phyloP scores from a whole-genome alignment of 2,329 filamentous ascomycete genomes.

The Curvularia verruculosa region DNA sequence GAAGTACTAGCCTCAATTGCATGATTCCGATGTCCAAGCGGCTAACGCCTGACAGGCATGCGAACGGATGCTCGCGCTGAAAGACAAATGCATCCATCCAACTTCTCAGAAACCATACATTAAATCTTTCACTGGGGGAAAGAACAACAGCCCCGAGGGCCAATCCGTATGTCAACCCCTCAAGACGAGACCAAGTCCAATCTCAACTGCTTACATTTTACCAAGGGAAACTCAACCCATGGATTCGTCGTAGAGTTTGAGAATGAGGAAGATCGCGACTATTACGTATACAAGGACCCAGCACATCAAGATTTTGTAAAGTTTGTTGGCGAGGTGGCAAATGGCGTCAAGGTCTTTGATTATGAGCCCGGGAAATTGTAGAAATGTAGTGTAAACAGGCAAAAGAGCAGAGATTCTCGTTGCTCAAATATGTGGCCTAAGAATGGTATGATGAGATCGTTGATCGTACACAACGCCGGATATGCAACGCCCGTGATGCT shows the following conservation, averaged over 20 bases:
- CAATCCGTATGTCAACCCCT: constrained; percentile 49
- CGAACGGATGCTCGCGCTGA: constrained; percentile 62
- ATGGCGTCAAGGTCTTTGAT: constrained; percentile 65
- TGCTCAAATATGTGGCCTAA: neutral
- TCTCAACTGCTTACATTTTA: neutral
- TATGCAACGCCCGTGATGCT: constrained; percentile 36
- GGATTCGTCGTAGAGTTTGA: constrained; percentile 73
- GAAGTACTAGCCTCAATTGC: constrained; percentile 53
- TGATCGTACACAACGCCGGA: constrained; percentile 8
- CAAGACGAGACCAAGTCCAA: neutral
- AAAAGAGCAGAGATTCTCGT: neutral
- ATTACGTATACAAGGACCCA: constrained; percentile 71
- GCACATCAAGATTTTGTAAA: constrained; percentile 66
- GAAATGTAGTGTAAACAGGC: constrained; percentile 4
- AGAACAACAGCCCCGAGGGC: constrained; percentile 67
- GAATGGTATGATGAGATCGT: neutral
- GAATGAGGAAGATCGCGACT: constrained; percentile 67
- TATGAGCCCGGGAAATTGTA: constrained; percentile 62
- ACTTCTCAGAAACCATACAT: constrained; percentile 66
- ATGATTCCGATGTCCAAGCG: neutral
- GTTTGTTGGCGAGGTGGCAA: constrained; percentile 55
- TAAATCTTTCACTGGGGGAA: constrained; percentile 62
- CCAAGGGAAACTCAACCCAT: constrained; percentile 68
- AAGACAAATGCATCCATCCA: constrained; percentile 65
- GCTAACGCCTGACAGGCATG: constrained; percentile 55